Conservation (phyloP, 2,329 filamentous ascomycete species). For the Aureobasidium pullulans region DNA sequence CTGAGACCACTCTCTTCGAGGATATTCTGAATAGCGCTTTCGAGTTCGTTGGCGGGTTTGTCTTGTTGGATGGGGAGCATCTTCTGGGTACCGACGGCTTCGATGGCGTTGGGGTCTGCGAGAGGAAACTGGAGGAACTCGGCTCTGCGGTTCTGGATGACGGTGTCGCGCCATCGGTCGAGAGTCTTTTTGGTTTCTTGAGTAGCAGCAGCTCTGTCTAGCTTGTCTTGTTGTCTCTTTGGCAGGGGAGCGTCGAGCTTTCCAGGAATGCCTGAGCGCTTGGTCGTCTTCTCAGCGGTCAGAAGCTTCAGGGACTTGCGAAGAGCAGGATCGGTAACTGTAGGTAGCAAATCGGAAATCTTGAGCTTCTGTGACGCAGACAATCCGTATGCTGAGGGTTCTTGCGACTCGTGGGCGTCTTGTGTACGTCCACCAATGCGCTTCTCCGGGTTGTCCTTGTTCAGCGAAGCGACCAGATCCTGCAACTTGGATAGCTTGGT, state of each 20-base stretch:
- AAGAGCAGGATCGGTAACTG: slow-evolving; percentile 64
- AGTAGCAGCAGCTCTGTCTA: slow-evolving; percentile 76
- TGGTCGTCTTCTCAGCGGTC: slow-evolving; percentile 54
- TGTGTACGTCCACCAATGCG: slow-evolving; percentile 18
- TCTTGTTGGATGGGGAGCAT: slow-evolving; percentile 53
- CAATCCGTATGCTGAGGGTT: slow-evolving; percentile 53
- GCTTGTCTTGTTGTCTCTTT: slow-evolving; percentile 75
- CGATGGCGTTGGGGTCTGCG: slow-evolving; percentile 59
- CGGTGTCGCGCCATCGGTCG: slow-evolving; percentile 86
- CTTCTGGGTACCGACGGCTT: slow-evolving; percentile 53
- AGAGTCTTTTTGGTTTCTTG: slow-evolving; percentile 88
- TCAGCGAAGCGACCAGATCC: slow-evolving; percentile 62
- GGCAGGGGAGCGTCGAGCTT: slow-evolving; percentile 78
- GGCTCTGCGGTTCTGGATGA: slow-evolving; percentile 85
- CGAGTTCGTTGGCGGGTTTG: slow-evolving; percentile 69
- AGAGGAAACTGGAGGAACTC: slow-evolving; percentile 88
- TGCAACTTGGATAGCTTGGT: slow-evolving; percentile 57
- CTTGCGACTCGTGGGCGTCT: slow-evolving; percentile 51
- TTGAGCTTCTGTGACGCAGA: slow-evolving; percentile 54
- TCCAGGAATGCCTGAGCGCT: slow-evolving; percentile 47
- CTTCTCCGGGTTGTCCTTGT: slow-evolving; percentile 30
- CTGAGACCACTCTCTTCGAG: slow-evolving; percentile 79
- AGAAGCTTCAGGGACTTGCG: slow-evolving; percentile 75
- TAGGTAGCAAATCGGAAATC: slow-evolving; percentile 66
- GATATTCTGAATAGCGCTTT: slow-evolving; percentile 78